Conservation (phyloP, 2,329 filamentous ascomycete species). For the Fusarium pilosicola region DNA sequence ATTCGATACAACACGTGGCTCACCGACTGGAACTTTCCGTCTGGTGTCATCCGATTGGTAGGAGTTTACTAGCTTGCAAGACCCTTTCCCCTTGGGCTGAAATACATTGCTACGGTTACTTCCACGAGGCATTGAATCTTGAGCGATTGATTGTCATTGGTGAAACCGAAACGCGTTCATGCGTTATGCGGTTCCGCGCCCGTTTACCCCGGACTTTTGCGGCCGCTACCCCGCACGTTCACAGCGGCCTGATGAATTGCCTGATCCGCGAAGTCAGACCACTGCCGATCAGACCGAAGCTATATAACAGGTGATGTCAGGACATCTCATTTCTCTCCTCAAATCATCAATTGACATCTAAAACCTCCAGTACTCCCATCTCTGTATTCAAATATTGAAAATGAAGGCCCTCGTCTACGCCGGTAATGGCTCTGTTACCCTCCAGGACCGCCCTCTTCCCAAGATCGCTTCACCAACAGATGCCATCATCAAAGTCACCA, state of each 20-base stretch:
- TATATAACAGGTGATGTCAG: neutral
- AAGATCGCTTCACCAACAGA: conserved; percentile 55
- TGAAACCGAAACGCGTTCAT: neutral
- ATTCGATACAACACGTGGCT: neutral
- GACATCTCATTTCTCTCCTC: neutral
- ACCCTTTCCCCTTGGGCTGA: neutral
- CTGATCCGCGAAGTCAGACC: neutral
- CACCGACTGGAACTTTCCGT: neutral
- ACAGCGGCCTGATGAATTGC: neutral
- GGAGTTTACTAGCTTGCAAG: neutral
- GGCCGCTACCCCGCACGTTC: neutral
- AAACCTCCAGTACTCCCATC: rapidly evolving
- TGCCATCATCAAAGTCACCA: conserved; percentile 58
- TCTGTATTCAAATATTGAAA: rapidly evolving
- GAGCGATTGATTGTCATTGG: neutral
- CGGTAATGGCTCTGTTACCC: conserved; percentile 45
- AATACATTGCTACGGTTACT: neutral
- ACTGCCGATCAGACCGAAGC: neutral
- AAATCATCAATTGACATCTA: neutral
- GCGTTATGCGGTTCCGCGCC: neutral
- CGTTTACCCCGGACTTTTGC: neutral
- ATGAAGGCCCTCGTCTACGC: conserved; percentile 62
- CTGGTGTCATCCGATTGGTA: neutral
- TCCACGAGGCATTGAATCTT: neutral
- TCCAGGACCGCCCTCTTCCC: conserved; percentile 56